Base-by-base conservation (phyloP, 352 stramenopile genomes). In the Blastocystis sp. region DNA sequence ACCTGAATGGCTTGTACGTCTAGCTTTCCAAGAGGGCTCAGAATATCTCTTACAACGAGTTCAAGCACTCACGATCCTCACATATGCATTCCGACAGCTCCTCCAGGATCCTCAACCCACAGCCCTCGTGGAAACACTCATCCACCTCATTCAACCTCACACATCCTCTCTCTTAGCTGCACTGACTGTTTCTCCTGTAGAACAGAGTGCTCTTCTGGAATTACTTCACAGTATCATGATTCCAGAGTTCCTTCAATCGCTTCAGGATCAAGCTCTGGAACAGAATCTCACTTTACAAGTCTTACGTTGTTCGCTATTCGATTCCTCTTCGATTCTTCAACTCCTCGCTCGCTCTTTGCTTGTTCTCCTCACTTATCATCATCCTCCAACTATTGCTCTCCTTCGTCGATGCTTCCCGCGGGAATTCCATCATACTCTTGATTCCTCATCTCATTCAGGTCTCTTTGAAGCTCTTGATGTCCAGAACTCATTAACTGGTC, bases 231-330 rank as follows among this genome's bases (percentile, higher is more conserved):
- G 30, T n/a, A 17, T 81, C 4, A 15, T 81, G 15, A 54, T 54
- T 6, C 27, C 42, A 15, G 70, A 81, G 3, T 44, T 68, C 56
- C 22, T 42, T 30, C 30, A 30, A 5, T 22, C 30, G 13, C 56
- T 84, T 19, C 73, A 84, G 73, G 33, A 64, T 56, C 6, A n/a
- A 42, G 53, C 48, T 11, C 15, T 84, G 19, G 73, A 84, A 30
- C 64, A 54, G 7, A 37, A 57, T 35, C 30, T 42, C 17, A 69
- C 53, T 42, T 42, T 84, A 13, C 51, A 44, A 37, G 59, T 66
- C 9, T 24, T 66, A 30, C 22, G 48, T 27, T 64, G 48, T 35
- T 54, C 73, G 5, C 33, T 84, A 1, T 69, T 69, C n/a, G 70
- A 81, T 40, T 40, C 40, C 15, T 58, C n/a, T 35, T 44, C 24